phyloP scores from a whole-genome alignment of 1,139 yeast species.

The Zygosaccharomyces pseudobailii region DNA sequence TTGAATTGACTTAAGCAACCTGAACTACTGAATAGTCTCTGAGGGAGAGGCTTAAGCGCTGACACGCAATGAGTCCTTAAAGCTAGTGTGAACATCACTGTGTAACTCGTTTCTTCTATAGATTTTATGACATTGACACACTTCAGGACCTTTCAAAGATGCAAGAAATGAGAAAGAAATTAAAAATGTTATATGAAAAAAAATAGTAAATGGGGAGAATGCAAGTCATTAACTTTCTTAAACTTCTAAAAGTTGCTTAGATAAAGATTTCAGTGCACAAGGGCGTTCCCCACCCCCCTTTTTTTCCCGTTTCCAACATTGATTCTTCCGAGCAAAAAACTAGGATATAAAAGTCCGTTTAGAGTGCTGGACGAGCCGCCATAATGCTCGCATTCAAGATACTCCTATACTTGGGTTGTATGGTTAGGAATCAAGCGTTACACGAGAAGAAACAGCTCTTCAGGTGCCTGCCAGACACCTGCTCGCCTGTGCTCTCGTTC shows the following conservation, averaged over 20 bases:
- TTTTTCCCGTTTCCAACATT: not conserved
- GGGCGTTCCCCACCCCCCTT: not conserved
- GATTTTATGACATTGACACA: not conserved
- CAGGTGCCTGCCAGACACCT: constrained; percentile 27
- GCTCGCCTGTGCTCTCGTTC: constrained; percentile 26
- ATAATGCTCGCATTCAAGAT: no score
- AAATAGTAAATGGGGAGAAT: no score
- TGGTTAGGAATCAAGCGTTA: not conserved
- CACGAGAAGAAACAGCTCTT: constrained; percentile 28
- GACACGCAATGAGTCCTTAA: not conserved
- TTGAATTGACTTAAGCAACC: constrained; percentile 7
- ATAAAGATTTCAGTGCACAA: not conserved
- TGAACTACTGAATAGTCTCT: constrained; percentile 1
- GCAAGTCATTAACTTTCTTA: no score
- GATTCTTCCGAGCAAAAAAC: not conserved
- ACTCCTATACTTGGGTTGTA: no score
- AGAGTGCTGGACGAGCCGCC: not conserved
- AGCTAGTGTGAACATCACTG: not conserved
- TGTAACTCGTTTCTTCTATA: not conserved
- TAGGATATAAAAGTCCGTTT: no score
- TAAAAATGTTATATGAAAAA: no score
- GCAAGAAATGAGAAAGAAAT: not conserved
- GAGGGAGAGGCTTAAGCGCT: not conserved
- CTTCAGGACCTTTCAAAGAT: not conserved
- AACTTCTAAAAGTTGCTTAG: not conserved